Conservation (phyloP, 208 protist genomes). For the Phytomonas sp. region DNA sequence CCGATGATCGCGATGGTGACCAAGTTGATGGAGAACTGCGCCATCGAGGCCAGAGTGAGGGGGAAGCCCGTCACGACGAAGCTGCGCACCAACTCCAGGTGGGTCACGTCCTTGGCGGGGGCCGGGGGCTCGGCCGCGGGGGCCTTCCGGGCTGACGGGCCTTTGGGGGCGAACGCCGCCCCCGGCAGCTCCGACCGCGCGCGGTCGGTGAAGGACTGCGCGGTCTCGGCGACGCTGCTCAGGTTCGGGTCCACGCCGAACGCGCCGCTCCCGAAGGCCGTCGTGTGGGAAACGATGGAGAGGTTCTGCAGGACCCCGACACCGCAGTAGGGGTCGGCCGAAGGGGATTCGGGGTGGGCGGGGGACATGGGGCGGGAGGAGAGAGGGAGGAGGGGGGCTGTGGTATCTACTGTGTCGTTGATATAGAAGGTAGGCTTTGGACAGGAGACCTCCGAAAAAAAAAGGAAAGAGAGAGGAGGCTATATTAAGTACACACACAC, state of each 20-base stretch:
- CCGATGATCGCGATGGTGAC: conserved; percentile 63
- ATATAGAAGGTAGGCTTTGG: no score
- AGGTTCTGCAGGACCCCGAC: conserved; percentile 21
- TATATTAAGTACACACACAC: neutral
- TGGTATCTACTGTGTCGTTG: no score
- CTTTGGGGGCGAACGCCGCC: no score
- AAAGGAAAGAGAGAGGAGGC: conserved; percentile 4
- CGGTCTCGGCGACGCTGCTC: conserved; percentile 8
- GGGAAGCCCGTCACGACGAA: conserved; percentile 66
- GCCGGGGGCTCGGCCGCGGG: no score
- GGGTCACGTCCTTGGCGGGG: neutral
- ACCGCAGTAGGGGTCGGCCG: conserved; percentile 18
- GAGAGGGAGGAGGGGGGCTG: neutral
- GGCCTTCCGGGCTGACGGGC: no score
- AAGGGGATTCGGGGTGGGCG: conserved; percentile 8
- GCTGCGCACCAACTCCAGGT: conserved; percentile 31
- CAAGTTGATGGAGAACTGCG: conserved; percentile 72
- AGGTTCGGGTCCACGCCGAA: conserved; percentile 5
- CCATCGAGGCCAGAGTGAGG: conserved; percentile 53
- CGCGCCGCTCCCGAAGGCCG: conserved; percentile 15
- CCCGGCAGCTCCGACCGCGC: neutral
- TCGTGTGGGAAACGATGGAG: conserved; percentile 29
- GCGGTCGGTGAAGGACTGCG: neutral
- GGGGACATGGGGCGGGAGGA: neutral
- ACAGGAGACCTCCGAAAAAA: neutral